These are phyloP conservation scores for Alisma plantagoaquatica DNA, from an alignment of 106 monocot species.

Conservation along the genomic window DNA sequence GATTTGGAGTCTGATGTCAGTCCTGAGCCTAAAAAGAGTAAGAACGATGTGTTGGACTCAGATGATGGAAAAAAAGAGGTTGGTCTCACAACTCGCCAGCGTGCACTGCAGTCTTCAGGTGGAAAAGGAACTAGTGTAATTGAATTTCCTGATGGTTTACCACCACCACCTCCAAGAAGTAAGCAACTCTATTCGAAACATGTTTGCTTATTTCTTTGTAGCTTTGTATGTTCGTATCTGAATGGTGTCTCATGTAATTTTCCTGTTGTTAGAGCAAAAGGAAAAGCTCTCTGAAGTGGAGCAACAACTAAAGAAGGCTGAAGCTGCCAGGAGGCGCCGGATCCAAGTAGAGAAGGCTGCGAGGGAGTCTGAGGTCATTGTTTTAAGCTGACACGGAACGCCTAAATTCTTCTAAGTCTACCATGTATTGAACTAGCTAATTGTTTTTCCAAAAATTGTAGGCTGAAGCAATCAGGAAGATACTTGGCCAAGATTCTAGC, in stretches of 20 bases:
- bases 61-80: conserved; percentile 30
- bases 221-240: background rate
- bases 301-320: conserved; percentile 84
- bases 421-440: no score
- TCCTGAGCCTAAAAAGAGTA: conserved; percentile 22
- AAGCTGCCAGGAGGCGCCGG: conserved; percentile 80
- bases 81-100: conserved; percentile 57
- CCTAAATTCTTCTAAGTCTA: no score
- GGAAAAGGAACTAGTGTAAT: conserved; percentile 34
- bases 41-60: conserved; percentile 18
- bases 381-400: no score
- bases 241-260: background rate
- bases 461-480: conserved; percentile 96
- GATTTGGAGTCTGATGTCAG: conserved; percentile 42
- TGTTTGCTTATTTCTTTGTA: background rate
- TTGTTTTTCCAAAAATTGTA: no score
- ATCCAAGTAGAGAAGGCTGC: conserved; percentile 91
- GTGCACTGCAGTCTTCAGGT: conserved; percentile 46
- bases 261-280: conserved; percentile 51
- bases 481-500: conserved; percentile 74
- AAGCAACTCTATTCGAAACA: conserved; percentile 3
- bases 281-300: conserved; percentile 89
- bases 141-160: conserved; percentile 76
- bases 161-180: conserved; percentile 74
- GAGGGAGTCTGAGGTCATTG: conserved; percentile 84